These are phyloP conservation scores for Ascochyta clinopodiicola DNA, from an alignment of 2,329 filamentous ascomycete species.

Conservation along the genomic window DNA sequence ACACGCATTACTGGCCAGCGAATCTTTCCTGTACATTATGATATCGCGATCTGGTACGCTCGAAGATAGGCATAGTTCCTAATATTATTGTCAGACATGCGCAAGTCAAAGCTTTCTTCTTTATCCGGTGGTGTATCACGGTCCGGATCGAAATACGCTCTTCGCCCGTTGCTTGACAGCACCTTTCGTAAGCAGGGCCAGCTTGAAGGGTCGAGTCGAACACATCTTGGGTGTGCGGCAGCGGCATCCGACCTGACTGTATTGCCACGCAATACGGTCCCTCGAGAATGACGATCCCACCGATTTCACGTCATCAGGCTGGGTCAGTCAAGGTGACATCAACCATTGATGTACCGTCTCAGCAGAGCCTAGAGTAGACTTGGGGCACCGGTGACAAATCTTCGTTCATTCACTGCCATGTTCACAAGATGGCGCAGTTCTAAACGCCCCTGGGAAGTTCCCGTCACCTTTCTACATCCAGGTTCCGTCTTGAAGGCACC, in stretches of 20 bases:
- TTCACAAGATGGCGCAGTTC: background rate
- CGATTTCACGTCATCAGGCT: background rate
- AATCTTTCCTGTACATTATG: background rate
- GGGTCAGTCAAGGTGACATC: background rate
- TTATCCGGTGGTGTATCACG: slow-evolving; percentile 13
- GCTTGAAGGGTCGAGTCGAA: background rate
- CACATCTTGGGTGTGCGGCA: background rate
- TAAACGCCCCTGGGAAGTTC: background rate
- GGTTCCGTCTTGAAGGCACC: background rate
- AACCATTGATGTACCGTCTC: background rate
- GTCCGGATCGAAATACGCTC: background rate
- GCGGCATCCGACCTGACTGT: background rate
- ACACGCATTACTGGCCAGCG: background rate
- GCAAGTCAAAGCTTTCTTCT: slow-evolving; percentile 3
- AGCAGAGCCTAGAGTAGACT: background rate
- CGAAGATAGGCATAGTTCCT: background rate
- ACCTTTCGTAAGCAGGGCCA: background rate
- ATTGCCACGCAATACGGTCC: background rate
- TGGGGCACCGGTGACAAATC: background rate
- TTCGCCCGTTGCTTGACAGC: background rate
- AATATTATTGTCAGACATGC: background rate
- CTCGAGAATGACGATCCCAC: background rate
- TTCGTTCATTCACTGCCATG: background rate
- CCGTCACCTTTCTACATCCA: background rate
- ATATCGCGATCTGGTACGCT: background rate